Evolutionary conservation across 805 yeast species (phyloP).

Genomic region (Lipomyces chichibuensis): DNA sequence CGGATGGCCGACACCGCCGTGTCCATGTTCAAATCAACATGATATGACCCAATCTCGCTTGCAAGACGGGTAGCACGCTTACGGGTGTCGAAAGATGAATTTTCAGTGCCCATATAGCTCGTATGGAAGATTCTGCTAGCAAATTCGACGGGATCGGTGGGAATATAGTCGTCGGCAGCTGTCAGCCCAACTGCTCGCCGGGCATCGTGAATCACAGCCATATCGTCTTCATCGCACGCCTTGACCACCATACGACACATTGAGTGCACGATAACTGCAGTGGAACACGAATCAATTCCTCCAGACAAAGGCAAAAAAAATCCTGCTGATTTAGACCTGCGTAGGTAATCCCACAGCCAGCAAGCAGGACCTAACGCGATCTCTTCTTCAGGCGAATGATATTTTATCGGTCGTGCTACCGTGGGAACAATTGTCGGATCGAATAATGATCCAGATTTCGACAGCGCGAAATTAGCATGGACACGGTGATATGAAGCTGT

Average conservation of each 20-base stretch:
- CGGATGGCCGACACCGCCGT: constrained; percentile 73
- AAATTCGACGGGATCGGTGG: constrained; percentile 73
- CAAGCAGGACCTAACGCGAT: constrained; percentile 98
- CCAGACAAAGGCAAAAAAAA: constrained; percentile 93
- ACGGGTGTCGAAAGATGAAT: constrained; percentile 88
- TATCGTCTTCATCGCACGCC: constrained; percentile 62
- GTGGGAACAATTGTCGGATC: constrained; percentile 68
- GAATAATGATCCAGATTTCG: constrained; percentile 62
- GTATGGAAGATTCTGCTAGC: constrained; percentile 81
- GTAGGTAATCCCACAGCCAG: constrained; percentile 97
- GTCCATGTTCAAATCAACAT: constrained; percentile 92
- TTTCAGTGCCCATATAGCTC: constrained; percentile 93
- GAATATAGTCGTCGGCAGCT: constrained; percentile 59
- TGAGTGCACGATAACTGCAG: constrained; percentile 89
- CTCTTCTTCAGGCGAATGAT: constrained; percentile 90
- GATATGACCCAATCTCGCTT: constrained; percentile 78
- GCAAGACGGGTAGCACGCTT: constrained; percentile 78
- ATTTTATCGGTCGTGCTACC: constrained; percentile 52
- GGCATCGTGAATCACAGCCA: constrained; percentile 76
- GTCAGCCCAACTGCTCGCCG: constrained; percentile 63
- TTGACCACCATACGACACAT: constrained; percentile 86
- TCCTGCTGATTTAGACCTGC: constrained; percentile 90
- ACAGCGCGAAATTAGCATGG: constrained; percentile 58
- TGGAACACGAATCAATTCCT: constrained; percentile 97
- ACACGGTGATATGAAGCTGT: constrained; percentile 54